Base-by-base conservation (phyloP, 345 rosid species). In the Passiflora organensis region DNA sequence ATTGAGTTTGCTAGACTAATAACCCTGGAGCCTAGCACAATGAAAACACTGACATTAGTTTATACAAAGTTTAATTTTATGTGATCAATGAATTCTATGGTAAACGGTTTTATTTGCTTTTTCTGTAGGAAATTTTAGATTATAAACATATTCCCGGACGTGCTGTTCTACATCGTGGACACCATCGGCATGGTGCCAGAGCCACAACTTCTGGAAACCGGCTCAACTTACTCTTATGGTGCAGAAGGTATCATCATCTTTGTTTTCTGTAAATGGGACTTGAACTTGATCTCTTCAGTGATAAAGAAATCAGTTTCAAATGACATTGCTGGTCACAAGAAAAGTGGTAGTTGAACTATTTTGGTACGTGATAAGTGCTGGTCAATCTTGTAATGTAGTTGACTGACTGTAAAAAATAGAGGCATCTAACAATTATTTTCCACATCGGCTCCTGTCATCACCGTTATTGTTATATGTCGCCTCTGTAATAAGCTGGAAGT, bases 161-260 rank as follows among this genome's bases (percentile, higher is more conserved):
- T 17, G 99, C 95, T 32, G 63, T 93, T 70, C 91, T 86, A 69
- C 95, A 86, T 72, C 79, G 84, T 22, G 97, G 99, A 51, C 79
- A 82, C 62, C 96, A 89, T 69, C 82, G 97, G 51, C 97, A 93
- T 79, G 99, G 99, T 59, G 99, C 95, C 44, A 84, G 87, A 79
- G 95, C 99, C 52, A 89, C 96, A 42, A 73, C 76, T 36, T 63
- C 82, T 14, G 99, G 96, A 19, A 76, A 71, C 59, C 75, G 94
- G 55, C 78, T 67, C 70, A 93, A 89, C 78, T 70, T 89, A 69
- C 70, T 89, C 23, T 44, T 93, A 62, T 93, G 99, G 99, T 89
- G 97, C 71, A 80, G 91, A 77, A 93, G 96, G 99, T 93, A 78
- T 58, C 18, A 48, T 28, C 64, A 32, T 59, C 38, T 32, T 43